Base-by-base conservation (phyloP, 176 grass and related monocot genomes). In the Phoenix roebelenii region DNA sequence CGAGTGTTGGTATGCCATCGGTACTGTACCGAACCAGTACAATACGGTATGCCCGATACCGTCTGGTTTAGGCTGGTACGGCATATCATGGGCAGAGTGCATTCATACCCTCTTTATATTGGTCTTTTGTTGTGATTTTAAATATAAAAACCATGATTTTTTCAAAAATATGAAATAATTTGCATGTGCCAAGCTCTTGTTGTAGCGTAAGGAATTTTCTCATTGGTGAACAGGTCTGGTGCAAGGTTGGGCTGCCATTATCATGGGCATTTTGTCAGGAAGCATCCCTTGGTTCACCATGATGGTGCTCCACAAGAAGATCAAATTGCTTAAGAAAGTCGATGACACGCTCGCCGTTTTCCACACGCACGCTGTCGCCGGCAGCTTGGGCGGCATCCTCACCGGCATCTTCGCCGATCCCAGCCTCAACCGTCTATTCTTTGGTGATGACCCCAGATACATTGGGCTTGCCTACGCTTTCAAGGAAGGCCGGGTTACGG, bases 261-360 rank as follows among this genome's bases (percentile, higher is more conserved):
- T 89, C 6, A 95, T 95, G 85, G 85, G 85, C 3, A 24, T 68
- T 2, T 17, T 73, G 23, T 83, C 85, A 10, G 89, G 85, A 10
- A 95, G 79, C 79, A 75, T 89, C 59, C 89, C 85, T 12, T 89
- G 89, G 85, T 60, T 28, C 58, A 95, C 85, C 75, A 95, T 95
- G 85, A 95, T 89, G 85, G 82, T 95, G 39, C 79, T 95, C 22
- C 82, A 89, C 79, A 82, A 48, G 61, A 80, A 71, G 55, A 63
- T 60, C 76, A 51, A 52, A 7, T 3, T 89, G 60, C 76, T 95
- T 35, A 77, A 54, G 55, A 51, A 54, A 20, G 67, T 89, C 1
- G 89, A 95, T 51, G 85, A 95, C 85, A 95, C 85, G 60, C 82
- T 95, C 9, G 85, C 82, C 54, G 61, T 95, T 29, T 52, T 95